Evolutionary conservation across 768 basidiomycete genomes (phyloP).

Genomic region (Epithele typhae): DNA sequence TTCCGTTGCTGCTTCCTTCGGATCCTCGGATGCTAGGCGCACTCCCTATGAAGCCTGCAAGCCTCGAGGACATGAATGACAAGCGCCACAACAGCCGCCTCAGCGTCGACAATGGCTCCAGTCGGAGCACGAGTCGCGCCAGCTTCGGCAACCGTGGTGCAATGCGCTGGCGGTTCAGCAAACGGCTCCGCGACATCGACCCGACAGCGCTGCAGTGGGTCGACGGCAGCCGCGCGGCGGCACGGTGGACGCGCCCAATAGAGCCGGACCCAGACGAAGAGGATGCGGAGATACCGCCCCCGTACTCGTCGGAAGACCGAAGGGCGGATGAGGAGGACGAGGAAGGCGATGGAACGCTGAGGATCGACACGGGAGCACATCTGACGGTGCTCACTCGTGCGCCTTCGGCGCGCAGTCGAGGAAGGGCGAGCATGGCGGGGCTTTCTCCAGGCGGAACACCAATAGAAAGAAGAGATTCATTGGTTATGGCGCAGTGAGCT

Average conservation of each 20-base stretch:
- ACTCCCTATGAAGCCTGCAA: slow-evolving; percentile 45
- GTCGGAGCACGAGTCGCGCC: slow-evolving; percentile 36
- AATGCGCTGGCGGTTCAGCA: slow-evolving; percentile 58
- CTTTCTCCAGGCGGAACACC: slow-evolving; percentile 25
- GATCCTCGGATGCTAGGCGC: slow-evolving; percentile 77
- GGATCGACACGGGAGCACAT: slow-evolving; percentile 32
- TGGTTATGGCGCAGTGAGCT: neutral
- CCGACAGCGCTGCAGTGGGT: slow-evolving; percentile 63
- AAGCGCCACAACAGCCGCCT: slow-evolving; percentile 21
- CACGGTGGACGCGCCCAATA: slow-evolving; percentile 53
- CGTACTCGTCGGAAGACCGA: slow-evolving; percentile 29
- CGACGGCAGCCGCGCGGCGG: slow-evolving; percentile 57
- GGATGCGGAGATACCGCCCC: slow-evolving; percentile 27
- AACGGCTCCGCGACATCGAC: slow-evolving; percentile 57
- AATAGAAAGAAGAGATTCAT: slow-evolving; percentile 9
- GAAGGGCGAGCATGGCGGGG: slow-evolving; percentile 32
- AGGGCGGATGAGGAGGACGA: slow-evolving; percentile 20
- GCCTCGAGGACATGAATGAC: slow-evolving; percentile 29
- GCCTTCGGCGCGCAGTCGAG: slow-evolving; percentile 55
- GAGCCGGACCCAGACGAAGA: slow-evolving; percentile 39
- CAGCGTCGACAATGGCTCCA: slow-evolving; percentile 22
- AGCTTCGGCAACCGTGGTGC: slow-evolving; percentile 34
- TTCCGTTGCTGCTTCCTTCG: slow-evolving; percentile 80
- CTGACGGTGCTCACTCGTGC: slow-evolving; percentile 65
- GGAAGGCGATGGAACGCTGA: slow-evolving; percentile 21